These are phyloP conservation scores for Rusavskia elegans DNA, from an alignment of 495 filamentous ascomycete genomes.

Conservation along the genomic window DNA sequence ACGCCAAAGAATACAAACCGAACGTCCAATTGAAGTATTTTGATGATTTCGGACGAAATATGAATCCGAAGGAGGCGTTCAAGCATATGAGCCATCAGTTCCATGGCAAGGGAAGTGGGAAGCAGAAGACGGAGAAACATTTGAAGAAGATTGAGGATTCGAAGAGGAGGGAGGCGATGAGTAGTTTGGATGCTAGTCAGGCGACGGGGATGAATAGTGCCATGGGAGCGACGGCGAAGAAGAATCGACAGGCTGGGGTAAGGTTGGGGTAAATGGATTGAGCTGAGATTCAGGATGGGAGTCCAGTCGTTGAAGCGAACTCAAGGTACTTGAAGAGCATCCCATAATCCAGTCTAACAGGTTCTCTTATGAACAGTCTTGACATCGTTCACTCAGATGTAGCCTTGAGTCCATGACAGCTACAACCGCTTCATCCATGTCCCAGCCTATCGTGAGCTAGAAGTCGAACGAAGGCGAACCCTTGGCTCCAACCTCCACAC, in stretches of 20 bases:
- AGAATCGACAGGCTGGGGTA: constrained; percentile 78
- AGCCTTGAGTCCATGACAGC: no score
- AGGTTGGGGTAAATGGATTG: constrained; percentile 43
- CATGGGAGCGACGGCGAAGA: constrained; percentile 55
- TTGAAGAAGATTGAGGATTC: constrained; percentile 96
- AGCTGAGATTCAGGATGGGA: no score
- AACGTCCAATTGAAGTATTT: constrained; percentile 79
- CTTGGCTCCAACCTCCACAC: no score
- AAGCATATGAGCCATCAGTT: constrained; percentile 91
- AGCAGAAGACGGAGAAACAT: constrained; percentile 94
- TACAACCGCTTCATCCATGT: no score
- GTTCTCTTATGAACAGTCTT: no score
- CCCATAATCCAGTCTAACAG: no score
- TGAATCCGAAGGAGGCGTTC: constrained; percentile 93
- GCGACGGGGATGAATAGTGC: constrained; percentile 71
- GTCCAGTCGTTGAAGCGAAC: no score
- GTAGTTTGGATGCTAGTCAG: constrained; percentile 64
- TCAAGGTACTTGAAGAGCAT: no score
- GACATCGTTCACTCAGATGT: no score
- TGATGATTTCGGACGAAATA: constrained; percentile 67
- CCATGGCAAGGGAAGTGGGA: constrained; percentile 93
- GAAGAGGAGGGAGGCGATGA: constrained; percentile 70
- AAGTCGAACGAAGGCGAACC: no score
- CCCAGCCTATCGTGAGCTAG: no score
- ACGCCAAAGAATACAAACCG: constrained; percentile 75